Conservation (phyloP, 2,329 filamentous ascomycete species). For the Dichotomopilus funicola region DNA sequence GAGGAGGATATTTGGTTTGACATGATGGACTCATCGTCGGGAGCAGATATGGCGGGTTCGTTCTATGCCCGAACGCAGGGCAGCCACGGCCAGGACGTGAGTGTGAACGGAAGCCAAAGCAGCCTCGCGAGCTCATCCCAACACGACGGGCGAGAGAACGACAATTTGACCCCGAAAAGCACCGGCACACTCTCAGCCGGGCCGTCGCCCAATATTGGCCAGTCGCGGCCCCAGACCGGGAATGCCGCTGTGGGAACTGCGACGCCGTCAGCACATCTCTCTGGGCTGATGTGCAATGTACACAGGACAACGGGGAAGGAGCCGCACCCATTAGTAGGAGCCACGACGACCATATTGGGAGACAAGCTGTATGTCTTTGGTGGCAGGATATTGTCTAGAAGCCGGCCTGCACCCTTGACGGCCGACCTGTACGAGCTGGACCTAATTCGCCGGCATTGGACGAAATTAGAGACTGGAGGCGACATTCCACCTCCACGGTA, state of each 20-base stretch:
- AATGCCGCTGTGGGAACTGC: conserved; percentile 37
- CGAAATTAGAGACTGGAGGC: conserved; percentile 74
- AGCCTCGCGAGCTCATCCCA: conserved; percentile 37
- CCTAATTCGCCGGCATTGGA: conserved; percentile 86
- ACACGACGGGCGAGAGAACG: conserved; percentile 43
- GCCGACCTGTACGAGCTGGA: conserved; percentile 92
- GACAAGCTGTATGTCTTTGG: conserved; percentile 98
- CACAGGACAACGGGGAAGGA: conserved; percentile 84
- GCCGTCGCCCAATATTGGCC: conserved; percentile 47
- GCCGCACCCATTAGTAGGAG: conserved; percentile 84
- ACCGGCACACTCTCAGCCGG: conserved; percentile 50
- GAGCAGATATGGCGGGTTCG: conserved; percentile 21
- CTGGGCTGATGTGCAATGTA: conserved; percentile 64
- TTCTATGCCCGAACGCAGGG: conserved; percentile 22
- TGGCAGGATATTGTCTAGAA: conserved; percentile 78
- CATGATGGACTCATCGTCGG: conserved; percentile 44
- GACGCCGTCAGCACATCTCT: conserved; percentile 52
- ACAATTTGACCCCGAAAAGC: conserved; percentile 46
- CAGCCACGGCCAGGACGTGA: conserved; percentile 31
- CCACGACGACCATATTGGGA: conserved; percentile 88
- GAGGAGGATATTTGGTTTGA: conserved; percentile 40
- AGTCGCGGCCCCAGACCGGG: conserved; percentile 33
- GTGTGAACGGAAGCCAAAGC: conserved; percentile 41
- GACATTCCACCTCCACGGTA: conserved; percentile 88
- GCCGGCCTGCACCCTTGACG: conserved; percentile 71